Conservation (phyloP, 2,329 filamentous ascomycete species). For the Xylariaceae sp. region DNA sequence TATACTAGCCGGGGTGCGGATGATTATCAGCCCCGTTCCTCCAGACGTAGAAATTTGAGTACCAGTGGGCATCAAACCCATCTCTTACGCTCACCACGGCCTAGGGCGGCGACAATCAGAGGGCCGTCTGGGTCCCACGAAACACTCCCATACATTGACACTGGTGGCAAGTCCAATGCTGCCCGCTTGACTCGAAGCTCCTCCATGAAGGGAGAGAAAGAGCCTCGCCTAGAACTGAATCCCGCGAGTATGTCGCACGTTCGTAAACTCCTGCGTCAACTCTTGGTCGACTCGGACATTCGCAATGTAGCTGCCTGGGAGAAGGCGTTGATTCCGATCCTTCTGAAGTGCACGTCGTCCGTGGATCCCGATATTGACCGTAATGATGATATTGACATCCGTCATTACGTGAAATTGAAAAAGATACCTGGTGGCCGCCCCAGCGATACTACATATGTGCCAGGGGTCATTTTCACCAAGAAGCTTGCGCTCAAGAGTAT, state of each 20-base stretch:
- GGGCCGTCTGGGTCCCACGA: conserved; percentile 50
- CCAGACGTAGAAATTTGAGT: conserved; percentile 75
- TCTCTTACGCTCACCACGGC: conserved; percentile 68
- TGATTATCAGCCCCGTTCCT: conserved; percentile 56
- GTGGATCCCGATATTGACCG: conserved; percentile 86
- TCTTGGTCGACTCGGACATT: conserved; percentile 71
- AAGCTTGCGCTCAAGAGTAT: conserved; percentile 96
- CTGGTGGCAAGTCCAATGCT: conserved; percentile 37
- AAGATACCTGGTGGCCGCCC: conserved; percentile 89
- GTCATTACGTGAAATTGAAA: conserved; percentile 96
- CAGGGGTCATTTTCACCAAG: conserved; percentile 94
- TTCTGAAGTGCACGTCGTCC: conserved; percentile 87
- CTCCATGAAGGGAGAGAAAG: conserved; percentile 69
- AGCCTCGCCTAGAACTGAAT: conserved; percentile 78
- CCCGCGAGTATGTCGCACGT: conserved; percentile 84
- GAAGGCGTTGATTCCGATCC: conserved; percentile 80
- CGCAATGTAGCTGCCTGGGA: conserved; percentile 76
- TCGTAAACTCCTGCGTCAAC: conserved; percentile 73
- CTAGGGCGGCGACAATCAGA: conserved; percentile 53
- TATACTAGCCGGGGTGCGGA: conserved; percentile 65
- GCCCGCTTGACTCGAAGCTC: conserved; percentile 66
- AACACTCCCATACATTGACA: conserved; percentile 45
- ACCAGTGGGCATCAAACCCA: conserved; percentile 69
- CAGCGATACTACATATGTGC: conserved; percentile 91
- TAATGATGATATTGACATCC: conserved; percentile 93